Percentiles rank a stretch among this genome's conserved stretches.
Conservation (phyloP, 257 asterid genomes). For the Scutellaria galericulata region DNA sequence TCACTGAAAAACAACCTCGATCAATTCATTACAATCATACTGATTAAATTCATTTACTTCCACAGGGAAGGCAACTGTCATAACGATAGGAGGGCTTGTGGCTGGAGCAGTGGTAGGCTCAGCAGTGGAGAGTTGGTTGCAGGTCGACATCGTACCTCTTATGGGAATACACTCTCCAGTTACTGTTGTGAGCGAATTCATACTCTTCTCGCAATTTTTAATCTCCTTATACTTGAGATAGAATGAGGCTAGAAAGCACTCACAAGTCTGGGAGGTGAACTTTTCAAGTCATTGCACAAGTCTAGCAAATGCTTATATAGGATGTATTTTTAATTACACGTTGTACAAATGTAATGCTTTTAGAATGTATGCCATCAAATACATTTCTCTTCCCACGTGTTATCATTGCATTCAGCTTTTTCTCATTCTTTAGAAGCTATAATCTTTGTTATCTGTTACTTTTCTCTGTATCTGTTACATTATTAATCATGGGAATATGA, state of each 20-base stretch:
- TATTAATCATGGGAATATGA: too few relatives aligned
- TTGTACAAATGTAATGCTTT: constrained; percentile 58
- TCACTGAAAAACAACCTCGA: not conserved
- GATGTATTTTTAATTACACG: constrained; percentile 41
- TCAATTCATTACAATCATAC: not conserved
- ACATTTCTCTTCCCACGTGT: constrained; percentile 35
- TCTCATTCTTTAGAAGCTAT: constrained; percentile 24
- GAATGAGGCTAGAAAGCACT: constrained; percentile 37
- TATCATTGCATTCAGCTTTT: constrained; percentile 36
- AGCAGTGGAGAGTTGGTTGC: constrained; percentile 92
- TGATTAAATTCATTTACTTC: constrained; percentile 18
- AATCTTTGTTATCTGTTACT: not conserved
- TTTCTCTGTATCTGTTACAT: too few relatives aligned
- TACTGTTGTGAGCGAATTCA: constrained; percentile 82
- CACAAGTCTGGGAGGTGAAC: constrained; percentile 36
- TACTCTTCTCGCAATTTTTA: constrained; percentile 84
- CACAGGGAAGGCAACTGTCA: constrained; percentile 92
- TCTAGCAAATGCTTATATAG: constrained; percentile 44
- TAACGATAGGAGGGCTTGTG: constrained; percentile 94
- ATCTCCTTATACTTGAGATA: constrained; percentile 78
- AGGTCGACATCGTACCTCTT: constrained; percentile 91
- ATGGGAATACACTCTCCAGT: constrained; percentile 92
- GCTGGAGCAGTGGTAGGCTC: constrained; percentile 98
- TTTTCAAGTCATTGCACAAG: not conserved
- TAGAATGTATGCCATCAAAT: constrained; percentile 44